Conservation (phyloP, 208 protist genomes). For the Borovskyia barvae region DNA sequence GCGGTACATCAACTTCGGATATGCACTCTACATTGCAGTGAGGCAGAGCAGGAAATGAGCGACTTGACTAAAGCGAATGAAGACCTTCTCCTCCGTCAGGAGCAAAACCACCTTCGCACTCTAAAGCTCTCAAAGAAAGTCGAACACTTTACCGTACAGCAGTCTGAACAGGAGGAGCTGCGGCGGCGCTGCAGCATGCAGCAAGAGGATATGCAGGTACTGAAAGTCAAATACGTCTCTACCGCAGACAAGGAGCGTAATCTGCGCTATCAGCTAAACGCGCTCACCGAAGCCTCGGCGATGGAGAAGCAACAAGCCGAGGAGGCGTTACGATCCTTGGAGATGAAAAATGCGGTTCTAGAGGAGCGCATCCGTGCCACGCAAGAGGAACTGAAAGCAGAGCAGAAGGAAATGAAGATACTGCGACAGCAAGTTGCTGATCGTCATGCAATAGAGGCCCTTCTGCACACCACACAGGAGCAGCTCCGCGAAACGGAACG, state of each 20-base stretch:
- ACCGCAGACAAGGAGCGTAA: conserved; percentile 20
- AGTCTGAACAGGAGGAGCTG: conserved; percentile 12
- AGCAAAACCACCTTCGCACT: conserved; percentile 13
- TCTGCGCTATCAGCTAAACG: conserved; percentile 20
- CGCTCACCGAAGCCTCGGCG: neutral
- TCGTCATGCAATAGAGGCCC: conserved; percentile 1
- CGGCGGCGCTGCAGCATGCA: conserved; percentile 12
- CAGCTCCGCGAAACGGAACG: conserved; percentile 24
- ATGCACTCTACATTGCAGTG: neutral
- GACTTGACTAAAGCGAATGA: neutral
- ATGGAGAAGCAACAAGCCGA: conserved; percentile 8
- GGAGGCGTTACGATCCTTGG: conserved; percentile 1
- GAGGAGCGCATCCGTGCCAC: conserved; percentile 19
- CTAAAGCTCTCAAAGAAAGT: conserved; percentile 15
- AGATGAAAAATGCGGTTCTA: conserved; percentile 10
- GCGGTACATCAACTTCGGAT: conserved; percentile 7
- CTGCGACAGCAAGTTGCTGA: conserved; percentile 15
- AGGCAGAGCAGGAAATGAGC: neutral
- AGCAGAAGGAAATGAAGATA: conserved; percentile 13
- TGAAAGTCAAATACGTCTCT: conserved; percentile 20
- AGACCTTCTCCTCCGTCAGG: neutral
- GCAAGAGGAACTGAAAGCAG: conserved; percentile 18
- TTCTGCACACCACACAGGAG: conserved; percentile 18
- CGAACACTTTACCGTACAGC: conserved; percentile 11
- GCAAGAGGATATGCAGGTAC: conserved; percentile 17